phyloP scores from a whole-genome alignment of 129 eudicot genomes.

The Artemisia annua region DNA sequence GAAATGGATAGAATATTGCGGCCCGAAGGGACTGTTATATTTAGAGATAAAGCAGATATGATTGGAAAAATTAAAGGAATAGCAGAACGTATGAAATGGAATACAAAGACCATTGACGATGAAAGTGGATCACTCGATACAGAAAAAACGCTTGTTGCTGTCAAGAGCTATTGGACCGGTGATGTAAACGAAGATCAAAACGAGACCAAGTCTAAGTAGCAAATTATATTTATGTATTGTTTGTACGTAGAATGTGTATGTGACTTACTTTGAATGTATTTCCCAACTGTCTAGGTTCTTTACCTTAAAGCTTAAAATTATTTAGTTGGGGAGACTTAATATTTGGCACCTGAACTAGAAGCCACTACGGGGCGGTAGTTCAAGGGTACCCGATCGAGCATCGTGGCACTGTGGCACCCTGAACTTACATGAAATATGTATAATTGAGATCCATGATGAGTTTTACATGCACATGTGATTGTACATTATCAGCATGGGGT shows the following conservation, averaged over 20 bases:
- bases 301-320: constrained; percentile 6
- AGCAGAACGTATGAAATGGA: constrained; percentile 80
- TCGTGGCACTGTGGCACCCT: too few relatives aligned
- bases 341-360: too few relatives aligned
- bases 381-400: too few relatives aligned
- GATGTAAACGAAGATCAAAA: constrained; percentile 29
- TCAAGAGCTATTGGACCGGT: constrained; percentile 73
- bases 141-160: constrained; percentile 73
- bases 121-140: constrained; percentile 65
- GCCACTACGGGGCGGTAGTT: too few relatives aligned
- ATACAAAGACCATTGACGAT: constrained; percentile 57
- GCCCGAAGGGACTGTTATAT: constrained; percentile 83
- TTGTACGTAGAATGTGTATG: constrained; percentile 20
- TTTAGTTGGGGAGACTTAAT: neutral
- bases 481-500: too few relatives aligned
- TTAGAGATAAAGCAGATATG: constrained; percentile 74
- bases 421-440: too few relatives aligned
- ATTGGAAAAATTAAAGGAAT: constrained; percentile 59
- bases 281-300: neutral
- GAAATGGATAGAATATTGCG: constrained; percentile 92
- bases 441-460: too few relatives aligned
- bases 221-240: neutral
- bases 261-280: constrained; percentile 12
- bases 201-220: constrained; percentile 17
- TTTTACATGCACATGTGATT: too few relatives aligned